phyloP scores from a whole-genome alignment of 495 filamentous ascomycete species.

The Neurospora intermedia region DNA sequence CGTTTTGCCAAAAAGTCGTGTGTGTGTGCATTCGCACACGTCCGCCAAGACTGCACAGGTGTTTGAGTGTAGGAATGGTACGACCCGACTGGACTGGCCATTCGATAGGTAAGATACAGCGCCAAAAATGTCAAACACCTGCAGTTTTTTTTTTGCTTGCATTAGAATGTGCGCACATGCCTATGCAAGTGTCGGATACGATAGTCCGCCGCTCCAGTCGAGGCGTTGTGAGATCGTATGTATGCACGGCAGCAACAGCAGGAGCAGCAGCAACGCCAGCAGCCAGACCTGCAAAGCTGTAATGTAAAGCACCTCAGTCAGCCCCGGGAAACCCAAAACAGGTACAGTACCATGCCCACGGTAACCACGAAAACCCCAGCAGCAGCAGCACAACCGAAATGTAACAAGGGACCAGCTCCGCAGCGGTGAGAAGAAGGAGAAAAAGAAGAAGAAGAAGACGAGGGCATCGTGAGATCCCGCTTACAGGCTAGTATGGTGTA shows the following conservation, averaged over 20 bases:
- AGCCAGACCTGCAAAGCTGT: neutral
- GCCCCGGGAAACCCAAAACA: neutral
- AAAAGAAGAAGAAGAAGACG: neutral
- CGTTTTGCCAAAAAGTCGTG: too few species aligned
- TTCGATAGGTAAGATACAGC: neutral
- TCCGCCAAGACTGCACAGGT: too few species aligned
- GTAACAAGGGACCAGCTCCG: neutral
- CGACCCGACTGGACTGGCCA: neutral
- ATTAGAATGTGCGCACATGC: neutral
- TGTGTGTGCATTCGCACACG: too few species aligned
- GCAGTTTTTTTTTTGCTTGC: neutral
- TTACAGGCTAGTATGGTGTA: neutral
- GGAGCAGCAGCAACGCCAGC: neutral
- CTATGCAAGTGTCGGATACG: neutral
- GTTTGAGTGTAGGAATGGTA: too few species aligned
- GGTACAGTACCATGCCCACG: neutral
- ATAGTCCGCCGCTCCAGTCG: neutral
- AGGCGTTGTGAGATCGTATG: neutral
- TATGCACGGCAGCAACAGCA: neutral
- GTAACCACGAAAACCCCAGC: neutral
- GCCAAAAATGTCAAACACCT: neutral
- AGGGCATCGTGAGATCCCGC: neutral
- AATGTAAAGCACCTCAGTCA: neutral
- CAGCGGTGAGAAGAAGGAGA: neutral
- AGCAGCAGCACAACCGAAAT: neutral